These are phyloP conservation scores for Aspergillus hiratsukae DNA, from an alignment of 2,329 filamentous ascomycete species.

Conservation along the genomic window DNA sequence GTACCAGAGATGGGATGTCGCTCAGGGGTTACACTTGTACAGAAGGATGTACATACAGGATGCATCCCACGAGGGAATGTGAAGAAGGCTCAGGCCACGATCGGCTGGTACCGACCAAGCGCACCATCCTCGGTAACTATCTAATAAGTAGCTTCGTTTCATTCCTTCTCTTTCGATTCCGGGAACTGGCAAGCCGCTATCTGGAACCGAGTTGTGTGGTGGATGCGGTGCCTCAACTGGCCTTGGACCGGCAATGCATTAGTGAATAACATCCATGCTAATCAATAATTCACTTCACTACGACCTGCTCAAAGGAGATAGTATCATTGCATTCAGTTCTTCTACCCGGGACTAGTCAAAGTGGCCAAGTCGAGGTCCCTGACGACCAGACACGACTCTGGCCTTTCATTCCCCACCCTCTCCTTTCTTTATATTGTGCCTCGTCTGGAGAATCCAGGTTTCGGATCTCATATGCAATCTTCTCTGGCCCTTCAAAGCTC, in stretches of 20 bases:
- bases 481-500: neutral
- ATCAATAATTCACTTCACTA: neutral
- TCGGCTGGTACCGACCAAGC: neutral
- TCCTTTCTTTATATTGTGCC: neutral
- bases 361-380: neutral
- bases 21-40: neutral
- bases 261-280: neutral
- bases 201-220: neutral
- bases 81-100: neutral
- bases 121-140: neutral
- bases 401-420: neutral
- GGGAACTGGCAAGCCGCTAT: neutral
- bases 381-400: neutral
- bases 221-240: neutral
- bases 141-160: neutral
- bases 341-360: neutral
- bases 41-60: neutral
- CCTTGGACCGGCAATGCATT: neutral
- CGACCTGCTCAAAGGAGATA: neutral
- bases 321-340: neutral
- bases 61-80: neutral
- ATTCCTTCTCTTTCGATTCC: neutral
- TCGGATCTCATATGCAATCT: neutral
- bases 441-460: neutral
- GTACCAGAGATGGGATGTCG: neutral